These are phyloP conservation scores for Cercis canadensis DNA, from an alignment of 306 rosid species.

Conservation along the genomic window DNA sequence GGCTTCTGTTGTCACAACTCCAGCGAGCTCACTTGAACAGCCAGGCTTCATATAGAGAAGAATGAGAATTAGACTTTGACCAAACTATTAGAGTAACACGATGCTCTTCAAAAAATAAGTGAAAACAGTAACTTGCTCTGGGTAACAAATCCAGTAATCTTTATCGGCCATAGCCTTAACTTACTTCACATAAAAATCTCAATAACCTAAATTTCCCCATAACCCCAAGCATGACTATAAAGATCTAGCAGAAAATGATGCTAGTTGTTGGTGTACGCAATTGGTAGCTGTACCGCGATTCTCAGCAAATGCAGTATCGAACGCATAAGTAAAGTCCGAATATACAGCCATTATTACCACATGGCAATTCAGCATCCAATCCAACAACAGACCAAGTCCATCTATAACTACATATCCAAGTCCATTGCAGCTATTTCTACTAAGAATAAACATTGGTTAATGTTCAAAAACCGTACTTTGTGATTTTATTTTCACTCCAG, in stretches of 20 bases:
- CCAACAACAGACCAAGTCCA: not conserved
- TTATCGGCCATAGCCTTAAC: not conserved
- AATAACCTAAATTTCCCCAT: not conserved
- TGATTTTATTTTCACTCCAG: no score
- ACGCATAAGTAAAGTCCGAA: not conserved
- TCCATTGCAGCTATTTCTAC: not conserved
- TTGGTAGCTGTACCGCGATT: no score
- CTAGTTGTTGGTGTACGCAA: no score
- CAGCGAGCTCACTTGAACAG: slow-evolving; percentile 93
- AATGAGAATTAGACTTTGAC: slow-evolving; percentile 14
- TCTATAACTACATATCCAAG: not conserved
- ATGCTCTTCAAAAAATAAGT: not conserved
- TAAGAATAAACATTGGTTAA: no score
- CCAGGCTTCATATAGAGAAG: slow-evolving; percentile 76
- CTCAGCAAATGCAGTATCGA: not conserved
- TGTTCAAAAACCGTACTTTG: no score
- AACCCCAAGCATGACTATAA: not conserved
- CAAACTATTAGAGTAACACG: not conserved
- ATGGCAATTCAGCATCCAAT: not conserved
- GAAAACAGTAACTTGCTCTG: not conserved
- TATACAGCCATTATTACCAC: not conserved
- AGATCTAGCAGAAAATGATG: not conserved
- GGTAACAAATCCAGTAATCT: not conserved
- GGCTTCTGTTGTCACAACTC: slow-evolving; percentile 66
- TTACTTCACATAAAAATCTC: slow-evolving; percentile 18